phyloP scores from a whole-genome alignment of 768 basidiomycete genomes.

The Mycena galericulata region DNA sequence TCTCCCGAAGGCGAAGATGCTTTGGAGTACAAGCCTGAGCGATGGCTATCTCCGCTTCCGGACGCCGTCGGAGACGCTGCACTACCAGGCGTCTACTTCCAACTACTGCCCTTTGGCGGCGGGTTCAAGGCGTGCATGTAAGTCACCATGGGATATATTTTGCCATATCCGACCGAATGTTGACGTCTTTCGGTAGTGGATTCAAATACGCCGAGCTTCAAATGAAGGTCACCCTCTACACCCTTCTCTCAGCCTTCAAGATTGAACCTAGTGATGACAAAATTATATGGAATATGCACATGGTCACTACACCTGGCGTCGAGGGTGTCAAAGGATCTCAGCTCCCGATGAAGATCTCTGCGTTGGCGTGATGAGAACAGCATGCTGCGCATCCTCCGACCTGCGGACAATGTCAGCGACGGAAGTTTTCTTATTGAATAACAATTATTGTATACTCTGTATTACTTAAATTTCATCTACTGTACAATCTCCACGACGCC shows the following conservation, averaged over 20 bases:
- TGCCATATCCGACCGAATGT: not conserved
- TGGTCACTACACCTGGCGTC: constrained; percentile 24
- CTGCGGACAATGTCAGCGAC: no score
- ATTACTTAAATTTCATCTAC: no score
- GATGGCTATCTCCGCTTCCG: no score
- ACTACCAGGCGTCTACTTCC: constrained; percentile 50
- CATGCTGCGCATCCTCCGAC: no score
- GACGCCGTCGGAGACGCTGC: constrained; percentile 42
- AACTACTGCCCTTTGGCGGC: constrained; percentile 47
- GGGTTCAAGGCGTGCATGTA: constrained; percentile 46
- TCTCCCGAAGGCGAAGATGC: no score
- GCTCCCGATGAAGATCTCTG: constrained; percentile 24
- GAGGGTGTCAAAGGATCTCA: constrained; percentile 23
- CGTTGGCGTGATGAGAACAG: constrained; percentile 14
- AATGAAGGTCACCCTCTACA: constrained; percentile 39
- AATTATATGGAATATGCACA: constrained; percentile 31
- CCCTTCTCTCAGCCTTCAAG: constrained; percentile 24
- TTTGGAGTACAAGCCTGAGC: no score
- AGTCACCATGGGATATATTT: constrained; percentile 22
- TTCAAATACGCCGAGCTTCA: constrained; percentile 50
- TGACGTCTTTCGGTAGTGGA: constrained; percentile 34
- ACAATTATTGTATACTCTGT: no score
- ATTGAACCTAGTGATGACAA: constrained; percentile 25
- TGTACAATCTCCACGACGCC: no score
- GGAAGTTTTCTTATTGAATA: no score